These are phyloP conservation scores for Chalaropsis ovoidea DNA, from an alignment of 2,329 filamentous ascomycete genomes.

Conservation along the genomic window DNA sequence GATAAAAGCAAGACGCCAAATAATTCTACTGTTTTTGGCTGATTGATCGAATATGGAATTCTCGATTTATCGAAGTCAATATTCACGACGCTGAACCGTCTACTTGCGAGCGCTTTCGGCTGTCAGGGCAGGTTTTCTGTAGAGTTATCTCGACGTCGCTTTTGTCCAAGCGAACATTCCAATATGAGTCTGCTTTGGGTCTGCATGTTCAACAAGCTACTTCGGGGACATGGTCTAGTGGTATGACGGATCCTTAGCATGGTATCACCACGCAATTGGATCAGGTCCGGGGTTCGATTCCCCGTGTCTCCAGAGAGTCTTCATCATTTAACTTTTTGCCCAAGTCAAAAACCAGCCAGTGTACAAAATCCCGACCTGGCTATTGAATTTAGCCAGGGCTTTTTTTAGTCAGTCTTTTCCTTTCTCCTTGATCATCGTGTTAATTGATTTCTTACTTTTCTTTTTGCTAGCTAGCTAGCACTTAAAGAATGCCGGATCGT, in stretches of 20 bases:
- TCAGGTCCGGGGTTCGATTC: conserved; percentile 26
- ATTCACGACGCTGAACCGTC: too few species aligned
- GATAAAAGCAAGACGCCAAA: not conserved
- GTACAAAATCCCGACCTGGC: too few species aligned
- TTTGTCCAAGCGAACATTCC: not conserved
- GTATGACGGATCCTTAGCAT: conserved; percentile 17
- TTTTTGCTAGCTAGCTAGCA: not conserved
- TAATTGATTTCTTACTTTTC: not conserved
- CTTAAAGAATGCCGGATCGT: not conserved
- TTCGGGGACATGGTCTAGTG: conserved; percentile 14
- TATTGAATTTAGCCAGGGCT: too few species aligned
- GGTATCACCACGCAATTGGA: conserved; percentile 10
- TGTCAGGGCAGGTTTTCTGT: too few species aligned
- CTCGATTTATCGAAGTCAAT: too few species aligned
- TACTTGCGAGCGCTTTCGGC: too few species aligned
- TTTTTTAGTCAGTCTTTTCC: not conserved
- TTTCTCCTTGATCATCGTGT: not conserved
- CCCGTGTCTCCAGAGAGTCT: conserved; percentile 24
- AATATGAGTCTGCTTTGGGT: not conserved
- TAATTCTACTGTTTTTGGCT: not conserved
- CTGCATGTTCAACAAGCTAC: not conserved
- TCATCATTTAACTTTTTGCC: not conserved
- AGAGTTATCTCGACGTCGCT: too few species aligned
- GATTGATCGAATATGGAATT: too few species aligned
- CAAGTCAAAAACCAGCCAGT: not conserved